phyloP scores from a whole-genome alignment of 176 grass and related monocot species.

The Lolium perenne region DNA sequence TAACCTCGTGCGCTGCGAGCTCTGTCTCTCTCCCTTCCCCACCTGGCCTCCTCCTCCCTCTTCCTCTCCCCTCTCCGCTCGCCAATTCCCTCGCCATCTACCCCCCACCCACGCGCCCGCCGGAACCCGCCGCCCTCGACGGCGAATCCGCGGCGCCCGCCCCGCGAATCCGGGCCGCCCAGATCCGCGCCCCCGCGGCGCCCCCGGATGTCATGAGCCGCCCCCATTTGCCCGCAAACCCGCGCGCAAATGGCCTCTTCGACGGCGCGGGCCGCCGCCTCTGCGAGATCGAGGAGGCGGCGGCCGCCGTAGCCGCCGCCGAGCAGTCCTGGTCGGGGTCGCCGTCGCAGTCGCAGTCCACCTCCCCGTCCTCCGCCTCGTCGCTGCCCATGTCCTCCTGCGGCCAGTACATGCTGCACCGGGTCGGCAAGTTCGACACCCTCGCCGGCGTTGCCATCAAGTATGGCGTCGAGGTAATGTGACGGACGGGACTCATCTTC shows the following conservation, averaged over 20 bases:
- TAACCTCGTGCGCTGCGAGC: conserved; percentile 35
- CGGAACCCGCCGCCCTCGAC: background rate
- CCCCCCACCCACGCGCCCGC: background rate
- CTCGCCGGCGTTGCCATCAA: conserved; percentile 96
- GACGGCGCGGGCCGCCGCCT: conserved; percentile 34
- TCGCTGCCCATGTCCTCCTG: conserved; percentile 56
- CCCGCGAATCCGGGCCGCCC: conserved; percentile 37
- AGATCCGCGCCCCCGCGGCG: conserved; percentile 40
- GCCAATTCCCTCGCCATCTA: conserved; percentile 29
- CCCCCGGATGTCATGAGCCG: conserved; percentile 72
- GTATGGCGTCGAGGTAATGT: conserved; percentile 94
- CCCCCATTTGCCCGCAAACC: conserved; percentile 60
- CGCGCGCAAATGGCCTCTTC: conserved; percentile 60
- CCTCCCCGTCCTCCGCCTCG: conserved; percentile 46
- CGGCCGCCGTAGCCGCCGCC: conserved; percentile 40
- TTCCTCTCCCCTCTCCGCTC: background rate
- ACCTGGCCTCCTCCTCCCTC: background rate
- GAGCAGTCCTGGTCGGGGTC: conserved; percentile 41
- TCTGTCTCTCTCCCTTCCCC: background rate
- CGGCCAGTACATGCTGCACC: conserved; percentile 80
- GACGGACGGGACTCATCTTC: conserved; percentile 25
- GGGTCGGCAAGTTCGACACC: conserved; percentile 89
- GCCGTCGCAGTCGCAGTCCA: conserved; percentile 29
- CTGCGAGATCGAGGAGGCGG: conserved; percentile 67
- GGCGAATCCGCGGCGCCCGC: conserved; percentile 6